Percentiles rank a stretch among this genome's conserved stretches.
phyloP scores from a whole-genome alignment of 2,329 filamentous ascomycete species.

The Penicillium expansum region DNA sequence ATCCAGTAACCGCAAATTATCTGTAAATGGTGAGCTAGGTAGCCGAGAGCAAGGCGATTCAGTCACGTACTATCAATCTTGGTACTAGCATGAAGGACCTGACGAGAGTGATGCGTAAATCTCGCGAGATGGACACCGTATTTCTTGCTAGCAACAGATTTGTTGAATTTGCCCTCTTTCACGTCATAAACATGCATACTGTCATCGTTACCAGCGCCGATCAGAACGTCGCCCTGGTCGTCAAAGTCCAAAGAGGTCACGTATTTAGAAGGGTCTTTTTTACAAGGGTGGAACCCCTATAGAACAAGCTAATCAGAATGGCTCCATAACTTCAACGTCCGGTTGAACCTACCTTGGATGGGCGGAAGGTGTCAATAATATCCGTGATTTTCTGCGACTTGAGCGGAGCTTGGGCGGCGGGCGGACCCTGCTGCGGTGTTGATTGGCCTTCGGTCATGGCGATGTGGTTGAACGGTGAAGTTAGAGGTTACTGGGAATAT shows the following conservation, averaged over 20 bases:
- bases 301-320: conserved; percentile 10
- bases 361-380: conserved; percentile 72
- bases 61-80: conserved; percentile 73
- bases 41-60: not conserved
- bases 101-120: conserved; percentile 88
- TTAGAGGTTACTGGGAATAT: not conserved
- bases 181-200: conserved; percentile 95
- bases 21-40: conserved; percentile 24
- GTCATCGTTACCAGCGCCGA: conserved; percentile 90
- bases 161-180: conserved; percentile 83
- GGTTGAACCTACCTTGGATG: conserved; percentile 64
- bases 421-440: conserved; percentile 21
- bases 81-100: conserved; percentile 92
- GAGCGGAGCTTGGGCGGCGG: conserved; percentile 26
- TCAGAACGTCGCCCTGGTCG: conserved; percentile 86
- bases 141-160: conserved; percentile 89
- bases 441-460: conserved; percentile 32
- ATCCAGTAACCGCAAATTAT: conserved; percentile 83
- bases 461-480: not conserved
- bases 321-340: not conserved
- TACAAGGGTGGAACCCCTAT: conserved; percentile 36
- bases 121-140: conserved; percentile 92
- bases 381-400: conserved; percentile 68
- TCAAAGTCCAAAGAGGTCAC: conserved; percentile 95
- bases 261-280: conserved; percentile 50